Evolutionary conservation across 2,329 filamentous ascomycete species (phyloP), one percentile per base, ranked within the genome.

Genomic region (Fusarium agapanthi): DNA sequence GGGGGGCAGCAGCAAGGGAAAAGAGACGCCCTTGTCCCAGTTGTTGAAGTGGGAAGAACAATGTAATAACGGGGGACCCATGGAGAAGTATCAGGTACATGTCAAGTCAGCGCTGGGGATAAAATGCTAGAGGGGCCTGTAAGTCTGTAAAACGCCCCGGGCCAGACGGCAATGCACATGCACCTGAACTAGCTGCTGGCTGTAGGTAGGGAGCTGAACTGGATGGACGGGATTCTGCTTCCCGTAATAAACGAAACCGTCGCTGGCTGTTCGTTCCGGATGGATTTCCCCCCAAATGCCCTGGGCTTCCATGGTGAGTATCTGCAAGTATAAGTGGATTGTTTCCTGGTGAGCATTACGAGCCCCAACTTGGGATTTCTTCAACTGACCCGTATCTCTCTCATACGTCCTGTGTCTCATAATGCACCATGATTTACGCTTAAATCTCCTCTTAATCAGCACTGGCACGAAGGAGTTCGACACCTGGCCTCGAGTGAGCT

Each of bases 291-390:
- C 43, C 24, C 30, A 22, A 34, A 69, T 65, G 60, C 69, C 65
- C 70, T 67, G 67, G 53, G 54, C 65, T 55, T 67, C 44, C 26
- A 47, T 10, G 67, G 66, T 57, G 14, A 43, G 16, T 66, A 73
- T 73, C 61, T 67, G 45, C 70, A 65, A 61, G 30, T 59, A 67
- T 71, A 56, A 59, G 59, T 69, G 69, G 66, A 43, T 64, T 69
- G 35, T 59, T 58, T 50, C 43, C 32, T 35, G 38, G 38, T 24
- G 32, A 38, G 54, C 24, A 47, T 67, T 62, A 53, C 57, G 40
- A 69, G 44, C 37, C 48, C 58, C 28, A 32, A 28, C 26, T 43
- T 30, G 30, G 35, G 41, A 12, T 44, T 24, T 43, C n/a, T 44
- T 40, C n/a, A 43, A 41, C 20, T 18, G 50, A 40, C n/a, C 24